Evolutionary conservation across 148 eudicot genomes (phyloP).

Genomic region (Limonium bicolor): DNA sequence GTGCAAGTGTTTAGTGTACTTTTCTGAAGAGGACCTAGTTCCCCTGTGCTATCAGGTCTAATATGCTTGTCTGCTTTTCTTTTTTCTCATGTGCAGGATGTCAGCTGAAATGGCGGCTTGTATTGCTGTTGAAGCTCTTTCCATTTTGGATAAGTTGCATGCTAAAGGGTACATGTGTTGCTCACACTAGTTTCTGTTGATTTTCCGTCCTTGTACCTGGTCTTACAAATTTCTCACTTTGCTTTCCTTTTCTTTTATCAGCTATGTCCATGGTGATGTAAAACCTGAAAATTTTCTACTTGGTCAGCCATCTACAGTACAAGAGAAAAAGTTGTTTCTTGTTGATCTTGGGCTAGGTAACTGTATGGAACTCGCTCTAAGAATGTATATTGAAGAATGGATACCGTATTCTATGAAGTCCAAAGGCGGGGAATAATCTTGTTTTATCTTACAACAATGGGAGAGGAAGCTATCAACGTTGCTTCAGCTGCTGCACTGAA

Average conservation of each 20-base stretch:
- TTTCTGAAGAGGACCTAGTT: too few species aligned
- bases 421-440: conserved; percentile 74
- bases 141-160: conserved; percentile 47
- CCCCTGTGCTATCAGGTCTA: too few species aligned
- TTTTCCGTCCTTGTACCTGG: too few species aligned
- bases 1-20: too few species aligned
- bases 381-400: conserved; percentile 62
- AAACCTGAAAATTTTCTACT: conserved; percentile 56
- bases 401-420: conserved; percentile 56
- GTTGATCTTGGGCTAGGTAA: conserved; percentile 54
- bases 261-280: conserved; percentile 56
- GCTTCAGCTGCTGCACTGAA: conserved; percentile 72
- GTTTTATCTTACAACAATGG: conserved; percentile 49
- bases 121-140: conserved; percentile 47
- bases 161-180: conserved; percentile 21
- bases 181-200: not conserved
- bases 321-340: conserved; percentile 31
- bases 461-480: conserved; percentile 76
- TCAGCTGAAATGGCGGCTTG: conserved; percentile 53
- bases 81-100: conserved; percentile 18
- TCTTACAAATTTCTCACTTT: too few species aligned
- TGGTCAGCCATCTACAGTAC: conserved; percentile 39
- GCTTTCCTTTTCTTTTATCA: conserved; percentile 4
- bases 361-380: conserved; percentile 37
- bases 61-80: not conserved